Conservation (phyloP, 139 green algal species). For the Parachlorella kessleri region DNA sequence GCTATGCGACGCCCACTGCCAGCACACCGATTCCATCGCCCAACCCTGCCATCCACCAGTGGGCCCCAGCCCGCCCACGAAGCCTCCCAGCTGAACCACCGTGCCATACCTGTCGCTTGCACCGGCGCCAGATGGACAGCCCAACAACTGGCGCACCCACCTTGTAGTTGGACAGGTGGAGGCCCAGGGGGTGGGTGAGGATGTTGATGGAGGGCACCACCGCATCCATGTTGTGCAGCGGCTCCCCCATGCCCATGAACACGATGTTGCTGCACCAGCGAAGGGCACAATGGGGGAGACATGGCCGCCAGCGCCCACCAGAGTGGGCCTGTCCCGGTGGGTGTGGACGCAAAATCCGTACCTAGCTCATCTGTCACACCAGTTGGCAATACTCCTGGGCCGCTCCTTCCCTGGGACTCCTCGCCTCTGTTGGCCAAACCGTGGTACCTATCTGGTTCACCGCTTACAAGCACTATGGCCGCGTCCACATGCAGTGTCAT, state of each 20-base stretch:
- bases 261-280: slow-evolving; percentile 80
- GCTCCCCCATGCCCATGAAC: slow-evolving; percentile 91
- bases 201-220: slow-evolving; percentile 76
- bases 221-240: slow-evolving; percentile 77
- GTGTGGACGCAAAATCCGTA: too few relatives aligned
- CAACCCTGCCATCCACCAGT: slow-evolving; percentile 49
- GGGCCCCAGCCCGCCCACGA: slow-evolving; percentile 67
- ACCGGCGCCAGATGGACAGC: too few relatives aligned
- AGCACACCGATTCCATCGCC: too few relatives aligned
- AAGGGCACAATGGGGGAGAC: slow-evolving; percentile 9
- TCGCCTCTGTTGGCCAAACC: too few relatives aligned
- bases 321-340: too few relatives aligned
- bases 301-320: not conserved
- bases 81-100: not conserved
- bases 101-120: not conserved
- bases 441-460: too few relatives aligned
- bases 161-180: slow-evolving; percentile 81
- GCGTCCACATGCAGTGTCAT: too few relatives aligned
- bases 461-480: too few relatives aligned
- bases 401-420: too few relatives aligned
- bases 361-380: too few relatives aligned
- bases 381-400: too few relatives aligned
- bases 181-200: slow-evolving; percentile 63
- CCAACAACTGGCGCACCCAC: slow-evolving; percentile 23
- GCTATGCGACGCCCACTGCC: not conserved